Percentiles rank a stretch among this genome's conserved stretches.
These are phyloP conservation scores for Verticillium tricorpus DNA, from an alignment of 2,329 filamentous ascomycete genomes.

Conservation along the genomic window DNA sequence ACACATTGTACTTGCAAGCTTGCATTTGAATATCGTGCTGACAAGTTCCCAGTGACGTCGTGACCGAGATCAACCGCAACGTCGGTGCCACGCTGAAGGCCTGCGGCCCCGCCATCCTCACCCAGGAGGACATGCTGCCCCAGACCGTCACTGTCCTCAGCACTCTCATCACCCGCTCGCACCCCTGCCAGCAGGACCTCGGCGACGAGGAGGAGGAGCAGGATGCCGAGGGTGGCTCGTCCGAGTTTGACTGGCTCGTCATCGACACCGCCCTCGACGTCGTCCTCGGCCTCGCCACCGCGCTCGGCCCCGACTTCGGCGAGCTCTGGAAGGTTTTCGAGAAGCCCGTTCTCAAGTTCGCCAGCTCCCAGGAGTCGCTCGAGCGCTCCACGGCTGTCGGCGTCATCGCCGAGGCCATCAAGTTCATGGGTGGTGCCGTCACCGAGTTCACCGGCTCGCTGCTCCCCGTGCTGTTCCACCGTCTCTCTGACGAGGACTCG, in stretches of 20 bases:
- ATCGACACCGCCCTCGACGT: conserved; percentile 94
- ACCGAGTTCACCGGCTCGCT: conserved; percentile 75
- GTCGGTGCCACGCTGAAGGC: conserved; percentile 85
- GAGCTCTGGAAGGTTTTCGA: conserved; percentile 96
- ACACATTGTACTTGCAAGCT: conserved; percentile 6
- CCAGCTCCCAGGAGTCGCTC: conserved; percentile 76
- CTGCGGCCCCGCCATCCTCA: conserved; percentile 81
- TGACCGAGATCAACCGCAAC: conserved; percentile 94
- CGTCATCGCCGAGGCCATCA: conserved; percentile 85
- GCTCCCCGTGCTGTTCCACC: conserved; percentile 77
- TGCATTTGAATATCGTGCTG: conserved; percentile 28
- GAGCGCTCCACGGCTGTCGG: conserved; percentile 90
- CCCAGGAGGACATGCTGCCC: conserved; percentile 67
- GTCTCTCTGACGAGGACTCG: conserved; percentile 81
- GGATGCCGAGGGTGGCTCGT: conserved; percentile 70
- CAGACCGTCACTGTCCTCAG: conserved; percentile 72
- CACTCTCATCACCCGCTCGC: conserved; percentile 80
- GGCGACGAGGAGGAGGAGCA: conserved; percentile 74
- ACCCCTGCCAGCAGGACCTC: conserved; percentile 89
- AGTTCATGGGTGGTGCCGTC: conserved; percentile 76
- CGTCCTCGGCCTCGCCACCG: conserved; percentile 75
- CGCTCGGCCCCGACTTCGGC: conserved; percentile 74
- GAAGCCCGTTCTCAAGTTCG: conserved; percentile 84
- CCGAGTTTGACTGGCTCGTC: conserved; percentile 96
- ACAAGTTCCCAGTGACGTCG: conserved; percentile 61